Percentiles rank a stretch among this genome's conserved stretches.
phyloP scores from a whole-genome alignment of 176 grass and related monocot species.

The Ananas comosus region DNA sequence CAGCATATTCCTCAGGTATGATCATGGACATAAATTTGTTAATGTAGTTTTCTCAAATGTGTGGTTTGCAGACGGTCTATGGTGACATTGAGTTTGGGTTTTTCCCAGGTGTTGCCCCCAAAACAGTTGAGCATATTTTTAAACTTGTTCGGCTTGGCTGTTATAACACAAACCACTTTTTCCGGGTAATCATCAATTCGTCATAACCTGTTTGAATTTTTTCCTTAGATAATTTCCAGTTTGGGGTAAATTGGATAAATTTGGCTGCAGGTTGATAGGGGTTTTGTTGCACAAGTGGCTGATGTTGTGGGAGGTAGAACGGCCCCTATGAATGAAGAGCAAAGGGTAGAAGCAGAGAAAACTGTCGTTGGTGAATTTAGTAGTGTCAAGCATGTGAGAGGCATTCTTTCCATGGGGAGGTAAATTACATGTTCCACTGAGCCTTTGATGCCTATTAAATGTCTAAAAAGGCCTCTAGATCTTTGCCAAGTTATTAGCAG shows the following conservation, averaged over 20 bases:
- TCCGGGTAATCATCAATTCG: conserved; percentile 44
- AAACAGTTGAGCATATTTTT: conserved; percentile 87
- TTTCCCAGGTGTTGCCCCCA: conserved; percentile 74
- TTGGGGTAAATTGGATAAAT: background rate
- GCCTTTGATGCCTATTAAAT: background rate
- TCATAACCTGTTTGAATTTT: background rate
- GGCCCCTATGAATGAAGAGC: conserved; percentile 71
- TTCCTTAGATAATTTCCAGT: background rate
- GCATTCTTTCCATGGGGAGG: conserved; percentile 98
- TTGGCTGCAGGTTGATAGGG: conserved; percentile 72
- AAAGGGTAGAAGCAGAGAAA: conserved; percentile 61
- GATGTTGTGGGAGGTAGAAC: conserved; percentile 69
- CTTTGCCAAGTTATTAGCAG: too few relatives aligned
- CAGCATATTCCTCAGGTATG: background rate
- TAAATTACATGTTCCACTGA: conserved; percentile 12
- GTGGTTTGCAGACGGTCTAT: conserved; percentile 54
- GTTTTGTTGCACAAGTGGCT: conserved; percentile 97
- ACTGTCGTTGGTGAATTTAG: conserved; percentile 93
- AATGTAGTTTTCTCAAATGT: conserved; percentile 18
- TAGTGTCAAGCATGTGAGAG: conserved; percentile 84
- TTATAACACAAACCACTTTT: conserved; percentile 96
- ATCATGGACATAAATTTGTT: conserved; percentile 8
- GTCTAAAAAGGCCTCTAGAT: background rate
- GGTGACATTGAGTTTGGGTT: conserved; percentile 97
- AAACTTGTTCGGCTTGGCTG: conserved; percentile 87